These are phyloP conservation scores for Candida frijolesensis DNA, from an alignment of 1,139 yeast genomes.

Conservation along the genomic window DNA sequence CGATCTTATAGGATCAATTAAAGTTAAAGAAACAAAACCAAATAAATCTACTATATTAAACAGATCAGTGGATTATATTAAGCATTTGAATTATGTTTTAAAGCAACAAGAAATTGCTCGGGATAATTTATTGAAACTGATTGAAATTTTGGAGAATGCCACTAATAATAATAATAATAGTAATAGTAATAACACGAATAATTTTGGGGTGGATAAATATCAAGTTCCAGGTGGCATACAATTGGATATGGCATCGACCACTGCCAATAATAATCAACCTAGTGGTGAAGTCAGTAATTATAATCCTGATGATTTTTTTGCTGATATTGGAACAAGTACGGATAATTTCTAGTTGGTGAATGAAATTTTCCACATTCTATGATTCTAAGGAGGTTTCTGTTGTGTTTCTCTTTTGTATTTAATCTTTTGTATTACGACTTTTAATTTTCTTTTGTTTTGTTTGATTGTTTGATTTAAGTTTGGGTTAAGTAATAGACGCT, in stretches of 20 bases:
- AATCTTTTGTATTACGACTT: constrained; percentile 1
- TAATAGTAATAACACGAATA: neutral
- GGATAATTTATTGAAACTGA: constrained; percentile 8
- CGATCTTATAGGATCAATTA: constrained; percentile 40
- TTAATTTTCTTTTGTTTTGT: neutral
- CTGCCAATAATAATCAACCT: neutral
- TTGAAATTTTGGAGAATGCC: constrained; percentile 13
- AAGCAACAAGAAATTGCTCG: constrained; percentile 30
- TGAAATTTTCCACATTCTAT: too few species aligned
- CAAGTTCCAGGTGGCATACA: neutral
- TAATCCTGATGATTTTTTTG: constrained; percentile 13
- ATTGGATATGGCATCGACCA: neutral
- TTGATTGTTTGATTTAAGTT: neutral
- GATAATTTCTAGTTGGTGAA: constrained; percentile 7
- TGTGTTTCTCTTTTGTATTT: neutral
- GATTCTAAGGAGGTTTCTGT: neutral
- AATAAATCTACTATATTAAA: constrained; percentile 70
- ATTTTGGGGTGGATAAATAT: neutral
- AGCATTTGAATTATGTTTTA: constrained; percentile 50
- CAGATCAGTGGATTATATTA: constrained; percentile 69
- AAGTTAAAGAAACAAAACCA: constrained; percentile 68
- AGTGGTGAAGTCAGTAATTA: constrained; percentile 3
- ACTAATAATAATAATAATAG: constrained; percentile 1
- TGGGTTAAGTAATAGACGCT: constrained; percentile 3
- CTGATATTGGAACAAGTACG: constrained; percentile 10